Evolutionary conservation across 2,329 filamentous ascomycete species (phyloP).

Genomic region (Colletotrichum tropicale): DNA sequence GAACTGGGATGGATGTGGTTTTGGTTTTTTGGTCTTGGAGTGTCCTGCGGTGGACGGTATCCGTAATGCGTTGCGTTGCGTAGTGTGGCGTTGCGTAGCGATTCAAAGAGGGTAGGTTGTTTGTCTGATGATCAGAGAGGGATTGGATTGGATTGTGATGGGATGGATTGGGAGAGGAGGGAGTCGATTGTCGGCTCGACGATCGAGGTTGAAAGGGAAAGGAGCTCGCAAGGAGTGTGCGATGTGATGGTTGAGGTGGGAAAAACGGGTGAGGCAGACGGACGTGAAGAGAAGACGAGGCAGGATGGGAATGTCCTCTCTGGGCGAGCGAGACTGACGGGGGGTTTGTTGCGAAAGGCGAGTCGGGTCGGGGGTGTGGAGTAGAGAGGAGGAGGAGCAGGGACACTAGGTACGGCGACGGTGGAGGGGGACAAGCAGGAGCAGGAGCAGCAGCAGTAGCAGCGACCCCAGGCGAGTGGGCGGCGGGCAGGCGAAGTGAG

Average conservation of each 20-base stretch:
- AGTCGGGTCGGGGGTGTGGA: constrained; percentile 16
- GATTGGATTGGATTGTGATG: constrained; percentile 13
- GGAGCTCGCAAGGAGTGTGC: constrained; percentile 24
- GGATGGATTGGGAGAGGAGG: constrained; percentile 8
- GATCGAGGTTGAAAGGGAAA: constrained; percentile 21
- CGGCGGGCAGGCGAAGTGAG: neutral
- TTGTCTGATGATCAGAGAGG: constrained; percentile 14
- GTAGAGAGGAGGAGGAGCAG: constrained; percentile 9
- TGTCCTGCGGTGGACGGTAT: constrained; percentile 1
- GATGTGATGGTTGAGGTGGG: constrained; percentile 21
- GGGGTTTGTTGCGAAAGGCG: constrained; percentile 21
- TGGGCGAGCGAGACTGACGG: constrained; percentile 17
- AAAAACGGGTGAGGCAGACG: constrained; percentile 21
- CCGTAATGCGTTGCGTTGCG: neutral
- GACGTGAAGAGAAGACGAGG: constrained; percentile 21
- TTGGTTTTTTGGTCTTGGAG: constrained; percentile 9
- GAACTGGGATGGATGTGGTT: constrained; percentile 22
- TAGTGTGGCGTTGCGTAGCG: constrained; percentile 6
- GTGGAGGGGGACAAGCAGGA: constrained; percentile 7
- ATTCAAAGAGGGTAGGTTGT: constrained; percentile 19
- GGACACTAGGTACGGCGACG: neutral
- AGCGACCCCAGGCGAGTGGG: neutral
- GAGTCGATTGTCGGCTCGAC: constrained; percentile 14
- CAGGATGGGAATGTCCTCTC: constrained; percentile 24
- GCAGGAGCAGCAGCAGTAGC: neutral